Percentiles rank a stretch among this genome's conserved stretches.
phyloP scores from a whole-genome alignment of 2,329 filamentous ascomycete species.

The Xylaria sp. region DNA sequence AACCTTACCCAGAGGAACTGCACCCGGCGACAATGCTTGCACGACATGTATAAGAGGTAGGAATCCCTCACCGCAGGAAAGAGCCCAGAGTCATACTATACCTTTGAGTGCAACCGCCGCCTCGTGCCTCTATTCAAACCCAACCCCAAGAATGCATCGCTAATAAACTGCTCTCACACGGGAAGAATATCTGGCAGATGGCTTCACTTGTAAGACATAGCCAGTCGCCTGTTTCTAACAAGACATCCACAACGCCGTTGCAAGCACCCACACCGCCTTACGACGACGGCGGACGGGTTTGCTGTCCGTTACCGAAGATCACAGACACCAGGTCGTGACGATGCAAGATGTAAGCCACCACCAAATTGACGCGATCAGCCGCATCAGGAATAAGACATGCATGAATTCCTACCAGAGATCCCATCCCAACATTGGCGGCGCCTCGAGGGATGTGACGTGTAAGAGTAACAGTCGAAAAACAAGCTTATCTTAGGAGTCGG shows the following conservation, averaged over 20 bases:
- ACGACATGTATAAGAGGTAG: not conserved
- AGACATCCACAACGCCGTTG: not conserved
- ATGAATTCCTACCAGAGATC: conserved; percentile 5
- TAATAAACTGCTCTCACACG: not conserved
- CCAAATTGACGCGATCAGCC: conserved; percentile 15
- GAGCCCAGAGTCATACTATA: not conserved
- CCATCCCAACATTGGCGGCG: conserved; percentile 1
- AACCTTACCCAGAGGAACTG: conserved; percentile 1
- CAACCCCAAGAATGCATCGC: not conserved
- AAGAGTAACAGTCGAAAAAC: not conserved
- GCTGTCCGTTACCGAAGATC: not conserved
- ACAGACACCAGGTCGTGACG: not conserved
- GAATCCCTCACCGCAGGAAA: conserved; percentile 6
- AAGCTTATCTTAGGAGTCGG: conserved; percentile 14
- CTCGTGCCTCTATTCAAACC: not conserved
- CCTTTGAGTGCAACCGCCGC: conserved; percentile 7
- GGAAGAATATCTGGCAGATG: not conserved
- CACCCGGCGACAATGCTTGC: not conserved
- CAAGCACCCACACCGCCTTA: not conserved
- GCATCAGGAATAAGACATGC: conserved; percentile 21
- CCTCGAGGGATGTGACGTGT: conserved; percentile 5
- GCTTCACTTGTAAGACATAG: conserved; percentile 9
- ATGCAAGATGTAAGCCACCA: conserved; percentile 25
- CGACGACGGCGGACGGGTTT: not conserved
- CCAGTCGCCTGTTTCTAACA: not conserved